Evolutionary conservation across 371 early-diverging fungal species (phyloP), one percentile per base, ranked within the genome.

Genomic region (Dichotomocladium elegans): DNA sequence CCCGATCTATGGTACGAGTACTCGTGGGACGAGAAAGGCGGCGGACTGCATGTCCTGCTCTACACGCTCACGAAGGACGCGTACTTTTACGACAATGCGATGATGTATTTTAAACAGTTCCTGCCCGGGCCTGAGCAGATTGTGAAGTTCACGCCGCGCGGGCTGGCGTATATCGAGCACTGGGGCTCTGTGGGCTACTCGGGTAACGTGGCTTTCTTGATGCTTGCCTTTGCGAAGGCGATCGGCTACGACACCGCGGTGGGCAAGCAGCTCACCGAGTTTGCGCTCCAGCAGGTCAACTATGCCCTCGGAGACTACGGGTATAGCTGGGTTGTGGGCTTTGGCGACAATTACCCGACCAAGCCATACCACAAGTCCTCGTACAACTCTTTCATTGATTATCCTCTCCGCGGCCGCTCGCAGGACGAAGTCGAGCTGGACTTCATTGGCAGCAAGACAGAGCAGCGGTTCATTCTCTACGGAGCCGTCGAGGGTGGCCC

Each of bases 261-360:
- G 52, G 48, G 60, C 29, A 68, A 68, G 19, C 50, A 60, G 15
- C 60, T 82, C 57, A 58, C 64, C 6, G 72, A 59, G 0, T 80
- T 80, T 63, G 75, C 79, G 9, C 62, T 66, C 1, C 80, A 79
- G 41, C 82, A 82, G 55, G 75, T 77, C 57, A 82, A 82, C 34
- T 82, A 82, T 59, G 77, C 79, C 1, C 58, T 80, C 1, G 82
- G 82, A n/a, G 80, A 80, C 26, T 74, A 74, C 48, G 80, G 80
- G 7, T 75, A 75, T 35, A 69, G 72, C 15, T 82, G 77, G 75
- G 72, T 82, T 2, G 75, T 77, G 21, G 82, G 82, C 0, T 80
- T 82, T 63, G 80, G 80, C 8, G 70, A 71, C 12, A 73, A 79
- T 24, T 79, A 67, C 19, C 82, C 82, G 1, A 47, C 49, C 14